phyloP scores from a whole-genome alignment of 192 early-diverging fungal genomes.

The Lunasporangiospora selenospora region DNA sequence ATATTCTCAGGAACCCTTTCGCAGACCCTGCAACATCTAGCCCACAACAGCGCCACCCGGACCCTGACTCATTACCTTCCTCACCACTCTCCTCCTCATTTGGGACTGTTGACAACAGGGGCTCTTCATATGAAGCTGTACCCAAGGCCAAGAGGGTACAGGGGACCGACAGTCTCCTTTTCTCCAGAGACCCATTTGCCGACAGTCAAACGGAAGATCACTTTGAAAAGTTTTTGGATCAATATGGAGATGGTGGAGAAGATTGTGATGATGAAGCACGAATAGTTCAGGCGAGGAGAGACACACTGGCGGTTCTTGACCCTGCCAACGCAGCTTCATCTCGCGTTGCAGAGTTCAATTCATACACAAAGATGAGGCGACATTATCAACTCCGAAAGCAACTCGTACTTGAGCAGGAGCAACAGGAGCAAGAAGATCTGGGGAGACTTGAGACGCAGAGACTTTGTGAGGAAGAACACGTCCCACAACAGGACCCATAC shows the following conservation, averaged over 20 bases:
- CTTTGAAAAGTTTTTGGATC: neutral
- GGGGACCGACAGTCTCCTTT: too few relatives aligned
- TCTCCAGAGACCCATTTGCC: constrained; percentile 1
- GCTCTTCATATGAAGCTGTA: too few relatives aligned
- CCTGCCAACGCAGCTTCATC: constrained; percentile 11
- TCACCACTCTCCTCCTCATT: too few relatives aligned
- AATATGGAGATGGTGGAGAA: constrained; percentile 8
- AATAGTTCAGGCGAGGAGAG: constrained; percentile 18
- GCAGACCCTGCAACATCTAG: neutral
- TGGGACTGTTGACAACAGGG: too few relatives aligned
- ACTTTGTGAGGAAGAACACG: too few relatives aligned
- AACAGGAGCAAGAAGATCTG: neutral
- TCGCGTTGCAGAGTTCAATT: constrained; percentile 24
- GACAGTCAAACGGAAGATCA: neutral
- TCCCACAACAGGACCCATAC: too few relatives aligned
- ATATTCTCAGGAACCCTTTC: constrained; percentile 1
- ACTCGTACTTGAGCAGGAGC: too few relatives aligned
- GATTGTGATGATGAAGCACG: constrained; percentile 20
- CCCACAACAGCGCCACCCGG: neutral
- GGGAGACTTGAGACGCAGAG: too few relatives aligned
- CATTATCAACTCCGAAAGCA: too few relatives aligned
- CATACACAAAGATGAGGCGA: too few relatives aligned
- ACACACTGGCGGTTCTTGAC: constrained; percentile 20
- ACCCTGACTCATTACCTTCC: too few relatives aligned
- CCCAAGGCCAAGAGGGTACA: too few relatives aligned